Percentiles rank a stretch among this genome's conserved stretches.
phyloP scores from a whole-genome alignment of 202 grass and related monocot species.

The Schoenoplectus tabernaemontani region DNA sequence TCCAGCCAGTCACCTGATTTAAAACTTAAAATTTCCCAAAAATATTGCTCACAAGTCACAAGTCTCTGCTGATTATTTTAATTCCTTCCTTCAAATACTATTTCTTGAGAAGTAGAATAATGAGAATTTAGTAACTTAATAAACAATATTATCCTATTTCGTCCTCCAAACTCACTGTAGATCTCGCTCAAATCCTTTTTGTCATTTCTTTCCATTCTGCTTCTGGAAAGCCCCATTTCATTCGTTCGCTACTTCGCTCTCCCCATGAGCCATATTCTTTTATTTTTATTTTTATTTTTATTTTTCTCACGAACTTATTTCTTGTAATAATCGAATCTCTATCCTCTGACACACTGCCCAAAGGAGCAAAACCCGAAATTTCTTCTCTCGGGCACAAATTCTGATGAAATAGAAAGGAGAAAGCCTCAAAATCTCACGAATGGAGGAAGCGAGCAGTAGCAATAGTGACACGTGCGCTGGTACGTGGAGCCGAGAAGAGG shows the following conservation, averaged over 20 bases:
- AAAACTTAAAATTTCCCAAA: background rate
- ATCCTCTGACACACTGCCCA: slow-evolving; percentile 33
- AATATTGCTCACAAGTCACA: background rate
- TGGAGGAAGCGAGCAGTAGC: slow-evolving; percentile 71
- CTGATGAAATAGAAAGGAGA: background rate
- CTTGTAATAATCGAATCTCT: slow-evolving; percentile 27
- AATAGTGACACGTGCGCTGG: slow-evolving; percentile 17
- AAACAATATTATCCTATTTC: slow-evolving; percentile 3
- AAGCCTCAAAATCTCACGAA: slow-evolving; percentile 20
- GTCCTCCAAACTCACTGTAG: background rate
- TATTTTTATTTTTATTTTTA: slow-evolving; percentile 26
- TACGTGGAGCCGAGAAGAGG: slow-evolving; percentile 68
- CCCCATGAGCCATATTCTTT: slow-evolving; percentile 9
- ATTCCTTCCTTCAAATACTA: background rate
- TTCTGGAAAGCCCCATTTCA: slow-evolving; percentile 17
- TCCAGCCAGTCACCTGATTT: background rate
- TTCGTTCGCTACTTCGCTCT: background rate
- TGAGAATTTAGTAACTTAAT: background rate
- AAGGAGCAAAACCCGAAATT: slow-evolving; percentile 18
- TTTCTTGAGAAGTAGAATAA: background rate
- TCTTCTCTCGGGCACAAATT: slow-evolving; percentile 13
- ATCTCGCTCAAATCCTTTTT: slow-evolving; percentile 6
- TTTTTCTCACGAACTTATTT: background rate
- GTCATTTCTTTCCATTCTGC: background rate
- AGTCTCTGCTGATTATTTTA: background rate